These are phyloP conservation scores for Phytopythium vexans DNA, from an alignment of 352 stramenopile species.

Conservation along the genomic window DNA sequence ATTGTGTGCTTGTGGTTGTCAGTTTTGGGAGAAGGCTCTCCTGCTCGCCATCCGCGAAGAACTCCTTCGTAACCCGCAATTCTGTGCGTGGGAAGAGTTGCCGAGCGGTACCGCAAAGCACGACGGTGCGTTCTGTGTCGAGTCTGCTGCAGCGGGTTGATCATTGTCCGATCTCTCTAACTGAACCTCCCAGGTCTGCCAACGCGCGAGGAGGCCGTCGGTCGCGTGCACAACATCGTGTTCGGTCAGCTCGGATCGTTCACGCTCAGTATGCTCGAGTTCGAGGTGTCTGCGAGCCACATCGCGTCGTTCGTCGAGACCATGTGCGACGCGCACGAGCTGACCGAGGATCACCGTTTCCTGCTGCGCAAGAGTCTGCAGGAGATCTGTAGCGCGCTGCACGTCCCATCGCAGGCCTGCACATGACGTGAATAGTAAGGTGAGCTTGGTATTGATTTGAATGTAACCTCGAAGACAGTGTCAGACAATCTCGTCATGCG, in stretches of 20 bases:
- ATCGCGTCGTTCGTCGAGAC: slow-evolving; percentile 87
- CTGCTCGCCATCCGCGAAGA: slow-evolving; percentile 81
- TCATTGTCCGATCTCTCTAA: not conserved
- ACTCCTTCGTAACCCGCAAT: slow-evolving; percentile 72
- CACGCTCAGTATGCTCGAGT: slow-evolving; percentile 87
- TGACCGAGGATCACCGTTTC: slow-evolving; percentile 85
- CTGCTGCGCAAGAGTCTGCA: slow-evolving; percentile 77
- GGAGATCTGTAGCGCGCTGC: slow-evolving; percentile 61
- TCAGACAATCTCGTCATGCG: not conserved
- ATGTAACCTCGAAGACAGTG: not conserved
- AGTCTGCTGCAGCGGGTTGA: not conserved
- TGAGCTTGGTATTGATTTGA: slow-evolving; percentile 16
- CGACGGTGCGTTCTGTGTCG: slow-evolving; percentile 26
- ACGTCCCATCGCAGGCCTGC: too few species aligned
- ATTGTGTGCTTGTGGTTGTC: slow-evolving; percentile 1
- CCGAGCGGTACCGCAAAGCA: slow-evolving; percentile 48
- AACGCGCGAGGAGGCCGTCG: slow-evolving; percentile 79
- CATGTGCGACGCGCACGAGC: slow-evolving; percentile 84
- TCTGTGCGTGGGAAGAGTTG: slow-evolving; percentile 76
- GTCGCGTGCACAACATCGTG: slow-evolving; percentile 85
- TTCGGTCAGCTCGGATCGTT: slow-evolving; percentile 87
- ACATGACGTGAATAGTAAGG: too few species aligned
- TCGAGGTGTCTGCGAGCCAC: slow-evolving; percentile 71
- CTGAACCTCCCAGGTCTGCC: slow-evolving; percentile 23
- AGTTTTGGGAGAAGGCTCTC: slow-evolving; percentile 87